Evolutionary conservation across 371 early-diverging fungal genomes (phyloP).

Genomic region (Rhizopus arrhizus): DNA sequence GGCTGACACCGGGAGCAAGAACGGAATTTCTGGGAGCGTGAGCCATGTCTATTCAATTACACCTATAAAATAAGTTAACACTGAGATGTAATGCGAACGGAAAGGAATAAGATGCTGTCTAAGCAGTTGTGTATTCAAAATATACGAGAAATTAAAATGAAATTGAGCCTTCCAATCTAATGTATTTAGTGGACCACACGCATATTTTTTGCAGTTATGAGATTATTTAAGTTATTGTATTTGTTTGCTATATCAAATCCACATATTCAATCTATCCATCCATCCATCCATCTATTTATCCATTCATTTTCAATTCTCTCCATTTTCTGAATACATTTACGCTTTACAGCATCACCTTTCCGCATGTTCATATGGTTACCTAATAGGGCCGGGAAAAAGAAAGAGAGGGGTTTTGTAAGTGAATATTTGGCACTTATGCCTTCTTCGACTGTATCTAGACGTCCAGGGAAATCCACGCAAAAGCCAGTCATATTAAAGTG

Average conservation of each 20-base stretch:
- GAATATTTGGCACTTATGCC: not conserved
- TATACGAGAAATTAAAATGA: too few relatives aligned
- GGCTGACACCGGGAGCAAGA: conserved; percentile 80
- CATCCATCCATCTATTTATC: conserved; percentile 11
- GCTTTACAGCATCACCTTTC: not conserved
- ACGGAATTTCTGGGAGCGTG: conserved; percentile 69
- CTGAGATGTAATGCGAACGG: not conserved
- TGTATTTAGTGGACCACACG: not conserved
- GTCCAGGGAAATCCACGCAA: too few relatives aligned
- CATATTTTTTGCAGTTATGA: conserved; percentile 1
- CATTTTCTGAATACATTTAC: too few relatives aligned
- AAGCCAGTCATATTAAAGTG: too few relatives aligned
- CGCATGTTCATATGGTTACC: conserved; percentile 1
- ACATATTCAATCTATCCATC: not conserved
- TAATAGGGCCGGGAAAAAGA: conserved; percentile 20
- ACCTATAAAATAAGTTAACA: not conserved
- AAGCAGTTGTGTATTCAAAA: not conserved
- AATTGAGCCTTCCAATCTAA: not conserved
- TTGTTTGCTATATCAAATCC: not conserved
- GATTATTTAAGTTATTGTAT: not conserved
- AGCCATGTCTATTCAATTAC: conserved; percentile 18
- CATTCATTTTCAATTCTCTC: not conserved
- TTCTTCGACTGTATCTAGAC: not conserved
- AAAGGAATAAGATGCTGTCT: not conserved
- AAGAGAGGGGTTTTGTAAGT: conserved; percentile 4